Evolutionary conservation across 2,329 filamentous ascomycete genomes (phyloP), one percentile per base, ranked within the genome.

Genomic region (Cadophora malorum): DNA sequence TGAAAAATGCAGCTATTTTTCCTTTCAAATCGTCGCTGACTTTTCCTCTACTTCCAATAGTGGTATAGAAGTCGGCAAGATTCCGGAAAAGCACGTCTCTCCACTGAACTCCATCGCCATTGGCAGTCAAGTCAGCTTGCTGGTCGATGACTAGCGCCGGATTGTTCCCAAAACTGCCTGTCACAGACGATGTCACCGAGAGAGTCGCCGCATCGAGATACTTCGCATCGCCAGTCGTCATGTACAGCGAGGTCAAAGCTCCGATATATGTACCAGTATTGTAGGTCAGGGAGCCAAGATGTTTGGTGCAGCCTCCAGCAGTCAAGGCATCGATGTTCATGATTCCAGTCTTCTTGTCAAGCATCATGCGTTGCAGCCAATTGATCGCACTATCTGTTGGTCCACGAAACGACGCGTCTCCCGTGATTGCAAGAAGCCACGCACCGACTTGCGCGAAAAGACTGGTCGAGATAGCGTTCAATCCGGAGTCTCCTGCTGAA

Each of bases 211-310:
- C 52, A 41, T 52, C 49, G 21, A 70, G 52, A 35, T 69, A 71
- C 9, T 53, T 60, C 19, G 21, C 35, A 23, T 71, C 61, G 16
- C 63, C 47, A 6, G 67, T 70, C 4, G 62, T 56, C 41, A 65
- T 63, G 60, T 67, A 71, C 4, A 71, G 50, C 5, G 65, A 66
- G 10, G 65, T 62, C 4, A 71, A 47, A 14, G 67, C 65, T 7
- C 67, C 69, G 52, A 71, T 67, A 55, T 70, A 71, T 8, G 68
- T 65, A 19, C 67, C 69, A 16, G 69, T 71, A 25, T 71, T 70
- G 65, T 71, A 71, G 38, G 67, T 71, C 16, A 66, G 64, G 2
- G 65, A 55, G 7, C 68, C 67, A 12, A 45, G 41, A 12, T 58
- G 23, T 14, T 60, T 56, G 23, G 45, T 33, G 65, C 69, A 71